Percentiles rank a stretch among this genome's conserved stretches.
These are phyloP conservation scores for Yarrowia bubula DNA, from an alignment of 805 yeast species.

Conservation along the genomic window DNA sequence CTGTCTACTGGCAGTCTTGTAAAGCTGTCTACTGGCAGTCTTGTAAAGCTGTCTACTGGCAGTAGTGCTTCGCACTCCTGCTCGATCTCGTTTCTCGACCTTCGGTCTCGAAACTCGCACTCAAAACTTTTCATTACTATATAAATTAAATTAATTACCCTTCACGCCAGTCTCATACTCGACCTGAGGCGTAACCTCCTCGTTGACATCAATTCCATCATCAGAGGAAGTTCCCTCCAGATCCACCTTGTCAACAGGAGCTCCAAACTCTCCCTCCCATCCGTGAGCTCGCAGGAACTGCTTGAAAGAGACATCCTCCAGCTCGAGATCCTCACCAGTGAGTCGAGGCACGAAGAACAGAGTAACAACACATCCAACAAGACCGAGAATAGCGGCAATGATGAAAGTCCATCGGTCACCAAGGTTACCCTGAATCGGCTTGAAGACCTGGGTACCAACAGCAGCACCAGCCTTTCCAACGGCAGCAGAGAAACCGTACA, in stretches of 20 bases:
- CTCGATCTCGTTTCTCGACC: too few species aligned
- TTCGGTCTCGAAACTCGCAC: too few species aligned
- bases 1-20: too few species aligned
- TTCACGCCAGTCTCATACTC: background rate
- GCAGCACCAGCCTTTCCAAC: slow-evolving; percentile 85
- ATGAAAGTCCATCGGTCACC: slow-evolving; percentile 77
- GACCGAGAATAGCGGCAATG: slow-evolving; percentile 72
- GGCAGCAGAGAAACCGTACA: slow-evolving; percentile 75
- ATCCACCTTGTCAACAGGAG: background rate
- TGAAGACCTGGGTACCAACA: slow-evolving; percentile 70
- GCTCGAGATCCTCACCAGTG: slow-evolving; percentile 64
- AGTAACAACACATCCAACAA: slow-evolving; percentile 59
- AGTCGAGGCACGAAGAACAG: slow-evolving; percentile 65
- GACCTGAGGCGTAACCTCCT: background rate
- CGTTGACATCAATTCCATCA: background rate
- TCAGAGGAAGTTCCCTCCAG: background rate
- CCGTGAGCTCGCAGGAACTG: slow-evolving; percentile 58
- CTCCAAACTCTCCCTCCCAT: slow-evolving; percentile 50
- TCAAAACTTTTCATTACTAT: background rate
- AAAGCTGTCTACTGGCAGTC: too few species aligned
- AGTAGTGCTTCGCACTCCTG: too few species aligned
- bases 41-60: too few species aligned
- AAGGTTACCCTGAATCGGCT: slow-evolving; percentile 60
- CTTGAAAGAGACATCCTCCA: slow-evolving; percentile 62
- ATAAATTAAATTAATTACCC: background rate